Conservation (phyloP, 2,329 filamentous ascomycete species). For the Plenodomus lindquistii region DNA sequence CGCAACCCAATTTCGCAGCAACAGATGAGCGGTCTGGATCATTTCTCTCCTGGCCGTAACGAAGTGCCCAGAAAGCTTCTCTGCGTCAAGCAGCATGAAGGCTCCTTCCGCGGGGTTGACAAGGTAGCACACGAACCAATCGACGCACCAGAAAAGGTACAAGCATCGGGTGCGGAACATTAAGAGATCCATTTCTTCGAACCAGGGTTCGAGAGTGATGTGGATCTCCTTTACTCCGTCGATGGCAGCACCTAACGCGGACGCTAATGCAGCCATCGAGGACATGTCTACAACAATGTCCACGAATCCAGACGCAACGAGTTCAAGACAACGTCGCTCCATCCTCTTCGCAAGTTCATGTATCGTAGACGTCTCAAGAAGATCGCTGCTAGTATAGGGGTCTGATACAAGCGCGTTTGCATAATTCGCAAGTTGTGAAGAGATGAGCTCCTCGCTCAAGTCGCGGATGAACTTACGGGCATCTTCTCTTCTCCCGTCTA, state of each 20-base stretch:
- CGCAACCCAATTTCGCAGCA: slow-evolving; percentile 19
- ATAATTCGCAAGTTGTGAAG: slow-evolving; percentile 7
- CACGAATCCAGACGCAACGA: slow-evolving; percentile 6
- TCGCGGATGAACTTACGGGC: slow-evolving; percentile 9
- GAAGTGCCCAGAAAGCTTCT: not conserved
- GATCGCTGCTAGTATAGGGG: not conserved
- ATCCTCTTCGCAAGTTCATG: not conserved
- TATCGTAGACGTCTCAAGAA: slow-evolving; percentile 1
- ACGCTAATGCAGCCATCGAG: slow-evolving; percentile 5
- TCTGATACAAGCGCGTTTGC: not conserved
- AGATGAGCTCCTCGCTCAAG: not conserved
- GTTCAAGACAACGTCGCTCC: slow-evolving; percentile 1
- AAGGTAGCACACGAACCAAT: slow-evolving; percentile 14
- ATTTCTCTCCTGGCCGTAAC: not conserved
- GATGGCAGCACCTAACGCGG: slow-evolving; percentile 7
- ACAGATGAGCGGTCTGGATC: not conserved
- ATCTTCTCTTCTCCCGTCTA: slow-evolving; percentile 3
- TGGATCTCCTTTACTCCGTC: slow-evolving; percentile 9
- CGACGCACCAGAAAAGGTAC: slow-evolving; percentile 18
- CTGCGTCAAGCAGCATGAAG: slow-evolving; percentile 2
- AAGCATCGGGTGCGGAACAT: slow-evolving; percentile 10
- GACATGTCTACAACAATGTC: slow-evolving; percentile 3
- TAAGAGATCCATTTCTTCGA: slow-evolving; percentile 8
- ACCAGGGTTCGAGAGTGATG: not conserved
- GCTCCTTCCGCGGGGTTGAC: slow-evolving; percentile 1